phyloP scores from a whole-genome alignment of 2,329 filamentous ascomycete genomes.

The Colletotrichum spaethianum region DNA sequence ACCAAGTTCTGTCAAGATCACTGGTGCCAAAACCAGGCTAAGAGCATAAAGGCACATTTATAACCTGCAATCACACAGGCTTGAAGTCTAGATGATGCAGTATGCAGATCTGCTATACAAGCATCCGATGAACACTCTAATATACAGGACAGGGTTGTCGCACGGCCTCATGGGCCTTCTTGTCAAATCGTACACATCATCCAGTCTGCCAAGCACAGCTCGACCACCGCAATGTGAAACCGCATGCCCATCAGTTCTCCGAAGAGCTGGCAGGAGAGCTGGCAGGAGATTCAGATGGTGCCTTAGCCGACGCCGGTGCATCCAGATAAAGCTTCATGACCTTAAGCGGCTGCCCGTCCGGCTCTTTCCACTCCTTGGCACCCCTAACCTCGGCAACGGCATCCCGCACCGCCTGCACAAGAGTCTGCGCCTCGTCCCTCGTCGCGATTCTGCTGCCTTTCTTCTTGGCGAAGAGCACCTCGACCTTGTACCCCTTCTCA shows the following conservation, averaged over 20 bases:
- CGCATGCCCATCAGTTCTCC: background rate
- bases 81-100: background rate
- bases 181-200: background rate
- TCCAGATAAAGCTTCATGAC: constrained; percentile 62
- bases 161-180: background rate
- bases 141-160: background rate
- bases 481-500: constrained; percentile 80
- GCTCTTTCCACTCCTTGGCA: constrained; percentile 60
- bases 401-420: constrained; percentile 63
- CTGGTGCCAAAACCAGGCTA: no score
- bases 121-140: background rate
- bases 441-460: constrained; percentile 75
- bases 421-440: constrained; percentile 70
- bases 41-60: background rate
- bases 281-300: background rate
- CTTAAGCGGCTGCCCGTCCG: constrained; percentile 61
- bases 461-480: constrained; percentile 76
- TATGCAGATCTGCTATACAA: background rate
- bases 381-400: constrained; percentile 50
- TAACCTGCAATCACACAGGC: background rate
- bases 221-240: background rate
- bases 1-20: background rate
- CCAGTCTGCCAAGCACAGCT: background rate
- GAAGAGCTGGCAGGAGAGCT: background rate
- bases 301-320: constrained; percentile 39